A percentile compares a stretch with the other conserved stretches of the same genome.
phyloP scores from a whole-genome alignment of 257 asterid species.

The Jacaranda copaia region DNA sequence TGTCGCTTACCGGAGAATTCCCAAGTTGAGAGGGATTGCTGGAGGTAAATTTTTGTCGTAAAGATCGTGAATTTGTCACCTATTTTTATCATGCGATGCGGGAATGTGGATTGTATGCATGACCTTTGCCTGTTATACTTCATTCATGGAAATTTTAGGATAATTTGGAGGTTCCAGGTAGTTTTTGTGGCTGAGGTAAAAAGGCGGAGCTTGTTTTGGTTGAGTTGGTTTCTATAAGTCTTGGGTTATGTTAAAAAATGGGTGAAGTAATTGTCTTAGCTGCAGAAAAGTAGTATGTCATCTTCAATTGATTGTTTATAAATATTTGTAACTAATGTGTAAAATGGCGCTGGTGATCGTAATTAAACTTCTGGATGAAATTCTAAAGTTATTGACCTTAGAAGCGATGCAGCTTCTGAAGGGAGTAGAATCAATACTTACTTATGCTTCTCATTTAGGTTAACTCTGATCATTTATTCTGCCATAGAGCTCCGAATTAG shows the following conservation, averaged over 20 bases:
- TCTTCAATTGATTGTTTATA: not conserved
- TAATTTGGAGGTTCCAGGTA: not conserved
- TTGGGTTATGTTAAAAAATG: not conserved
- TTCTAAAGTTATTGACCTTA: not conserved
- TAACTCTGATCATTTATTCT: not conserved
- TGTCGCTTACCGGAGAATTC: constrained; percentile 72
- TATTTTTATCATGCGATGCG: not conserved
- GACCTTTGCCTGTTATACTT: too few species aligned
- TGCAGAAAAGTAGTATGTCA: not conserved
- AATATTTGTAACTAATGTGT: not conserved
- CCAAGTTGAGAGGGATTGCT: constrained; percentile 72
- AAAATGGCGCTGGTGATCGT: not conserved
- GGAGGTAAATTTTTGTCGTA: constrained; percentile 55
- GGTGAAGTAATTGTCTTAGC: not conserved
- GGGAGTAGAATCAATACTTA: not conserved
- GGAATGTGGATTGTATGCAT: not conserved
- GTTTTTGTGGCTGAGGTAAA: not conserved
- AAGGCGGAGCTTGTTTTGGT: not conserved
- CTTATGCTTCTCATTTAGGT: not conserved
- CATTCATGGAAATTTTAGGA: not conserved
- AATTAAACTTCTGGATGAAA: not conserved
- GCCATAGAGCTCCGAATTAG: not conserved
- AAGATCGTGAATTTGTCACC: not conserved
- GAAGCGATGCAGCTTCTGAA: not conserved
- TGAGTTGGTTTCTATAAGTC: not conserved